Evolutionary conservation across 345 rosid genomes (phyloP).

Genomic region (Geranium rotundifolium): DNA sequence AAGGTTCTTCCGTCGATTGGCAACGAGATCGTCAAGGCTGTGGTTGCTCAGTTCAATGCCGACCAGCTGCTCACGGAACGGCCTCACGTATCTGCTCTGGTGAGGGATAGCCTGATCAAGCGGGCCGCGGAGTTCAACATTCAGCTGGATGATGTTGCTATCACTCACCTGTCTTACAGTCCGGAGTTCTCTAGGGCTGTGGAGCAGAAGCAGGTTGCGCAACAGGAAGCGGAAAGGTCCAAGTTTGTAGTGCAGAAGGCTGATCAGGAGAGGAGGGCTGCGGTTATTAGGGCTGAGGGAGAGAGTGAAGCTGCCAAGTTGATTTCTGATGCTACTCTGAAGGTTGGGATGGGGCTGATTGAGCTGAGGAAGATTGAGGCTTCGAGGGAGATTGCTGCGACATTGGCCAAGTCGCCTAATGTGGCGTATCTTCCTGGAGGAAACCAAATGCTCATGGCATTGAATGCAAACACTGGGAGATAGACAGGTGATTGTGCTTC

Average conservation of each 20-base stretch:
- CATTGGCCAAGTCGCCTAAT: constrained; percentile 79
- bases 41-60: constrained; percentile 92
- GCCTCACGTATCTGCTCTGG: constrained; percentile 84
- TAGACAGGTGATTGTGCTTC: constrained; percentile 34
- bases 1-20: constrained; percentile 98
- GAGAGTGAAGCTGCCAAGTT: constrained; percentile 93
- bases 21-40: constrained; percentile 94
- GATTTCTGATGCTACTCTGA: constrained; percentile 83
- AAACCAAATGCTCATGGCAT: constrained; percentile 61
- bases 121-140: constrained; percentile 91
- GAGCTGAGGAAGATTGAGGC: constrained; percentile 99
- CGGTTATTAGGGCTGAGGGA: constrained; percentile 92
- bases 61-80: constrained; percentile 98
- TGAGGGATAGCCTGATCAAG: constrained; percentile 50
- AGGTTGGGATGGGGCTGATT: constrained; percentile 82
- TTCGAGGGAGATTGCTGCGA: constrained; percentile 78
- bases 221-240: constrained; percentile 97
- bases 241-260: constrained; percentile 92
- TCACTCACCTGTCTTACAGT: constrained; percentile 89
- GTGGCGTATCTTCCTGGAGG: constrained; percentile 89
- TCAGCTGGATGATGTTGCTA: constrained; percentile 87
- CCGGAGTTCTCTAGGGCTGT: constrained; percentile 89
- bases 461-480: constrained; percentile 43
- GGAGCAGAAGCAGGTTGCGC: constrained; percentile 98
- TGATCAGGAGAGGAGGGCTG: constrained; percentile 98